Evolutionary conservation across 2,329 filamentous ascomycete species (phyloP).

Genomic region (Aspergillus alliaceus): DNA sequence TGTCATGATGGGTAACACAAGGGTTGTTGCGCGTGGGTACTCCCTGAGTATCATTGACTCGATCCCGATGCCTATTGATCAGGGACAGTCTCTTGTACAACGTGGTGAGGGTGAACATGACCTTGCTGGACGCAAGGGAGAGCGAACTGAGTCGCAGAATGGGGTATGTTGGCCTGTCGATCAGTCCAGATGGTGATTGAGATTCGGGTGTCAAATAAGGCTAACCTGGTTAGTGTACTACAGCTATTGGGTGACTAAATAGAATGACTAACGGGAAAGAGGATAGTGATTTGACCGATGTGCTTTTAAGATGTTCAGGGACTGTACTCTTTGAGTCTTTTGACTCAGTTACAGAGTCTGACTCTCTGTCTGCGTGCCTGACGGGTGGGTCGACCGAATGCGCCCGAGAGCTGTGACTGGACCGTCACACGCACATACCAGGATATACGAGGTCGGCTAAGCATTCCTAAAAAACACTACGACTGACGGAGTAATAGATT

Average conservation of each 20-base stretch:
- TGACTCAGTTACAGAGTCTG: background rate
- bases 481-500: background rate
- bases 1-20: background rate
- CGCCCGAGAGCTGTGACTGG: background rate
- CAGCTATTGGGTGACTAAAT: background rate
- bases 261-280: background rate
- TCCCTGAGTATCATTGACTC: constrained; percentile 7
- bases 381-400: constrained; percentile 1
- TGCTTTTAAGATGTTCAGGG: background rate
- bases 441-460: background rate
- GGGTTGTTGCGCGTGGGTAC: background rate
- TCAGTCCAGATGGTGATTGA: background rate
- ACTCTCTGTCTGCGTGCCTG: background rate
- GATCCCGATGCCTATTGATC: constrained; percentile 6
- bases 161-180: background rate
- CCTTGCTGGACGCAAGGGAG: background rate
- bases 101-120: background rate
- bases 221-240: background rate
- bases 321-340: background rate
- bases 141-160: background rate
- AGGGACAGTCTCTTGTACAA: background rate
- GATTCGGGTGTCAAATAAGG: no score
- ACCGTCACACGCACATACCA: background rate
- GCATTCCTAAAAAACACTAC: background rate
- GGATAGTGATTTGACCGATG: background rate